Percentiles rank a stretch among this genome's conserved stretches.
Evolutionary conservation across 192 early-diverging fungal genomes (phyloP).

Genomic region (Coemansia sp.): DNA sequence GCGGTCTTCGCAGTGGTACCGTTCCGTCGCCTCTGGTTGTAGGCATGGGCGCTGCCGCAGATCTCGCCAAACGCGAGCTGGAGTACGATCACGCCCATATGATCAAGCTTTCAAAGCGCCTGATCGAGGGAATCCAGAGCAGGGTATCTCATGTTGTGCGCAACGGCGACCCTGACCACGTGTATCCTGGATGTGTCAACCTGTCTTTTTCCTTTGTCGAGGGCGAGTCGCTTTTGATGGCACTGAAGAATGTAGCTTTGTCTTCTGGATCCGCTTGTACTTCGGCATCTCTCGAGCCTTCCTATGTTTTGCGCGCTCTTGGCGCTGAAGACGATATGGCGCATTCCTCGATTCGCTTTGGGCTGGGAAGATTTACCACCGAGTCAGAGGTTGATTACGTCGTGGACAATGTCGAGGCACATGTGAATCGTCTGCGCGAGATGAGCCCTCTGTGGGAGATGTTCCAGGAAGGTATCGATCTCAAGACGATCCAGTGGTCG

Average conservation of each 20-base stretch:
- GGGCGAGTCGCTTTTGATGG: slow-evolving; percentile 97
- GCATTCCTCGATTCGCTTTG: slow-evolving; percentile 93
- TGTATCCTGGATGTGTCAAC: slow-evolving; percentile 94
- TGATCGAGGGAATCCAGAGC: slow-evolving; percentile 79
- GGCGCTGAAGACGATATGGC: slow-evolving; percentile 97
- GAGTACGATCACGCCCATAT: slow-evolving; percentile 79
- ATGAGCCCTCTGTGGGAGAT: slow-evolving; percentile 99
- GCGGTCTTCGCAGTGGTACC: slow-evolving; percentile 91
- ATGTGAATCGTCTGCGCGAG: slow-evolving; percentile 86
- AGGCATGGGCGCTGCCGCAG: slow-evolving; percentile 88
- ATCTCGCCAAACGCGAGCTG: slow-evolving; percentile 79
- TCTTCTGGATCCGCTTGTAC: slow-evolving; percentile 96
- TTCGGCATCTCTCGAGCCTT: slow-evolving; percentile 92
- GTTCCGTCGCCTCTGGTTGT: slow-evolving; percentile 89
- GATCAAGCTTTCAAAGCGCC: slow-evolving; percentile 68
- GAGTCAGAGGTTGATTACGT: slow-evolving; percentile 93
- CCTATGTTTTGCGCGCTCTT: slow-evolving; percentile 94
- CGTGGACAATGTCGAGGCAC: slow-evolving; percentile 72
- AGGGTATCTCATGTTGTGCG: slow-evolving; percentile 81
- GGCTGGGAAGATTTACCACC: slow-evolving; percentile 95
- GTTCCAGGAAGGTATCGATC: slow-evolving; percentile 91
- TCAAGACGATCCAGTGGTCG: slow-evolving; percentile 89
- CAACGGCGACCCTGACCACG: slow-evolving; percentile 80
- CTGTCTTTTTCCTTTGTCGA: slow-evolving; percentile 96
- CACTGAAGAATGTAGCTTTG: slow-evolving; percentile 94